These are phyloP conservation scores for Mycena rosella DNA, from an alignment of 768 basidiomycete genomes.

Conservation along the genomic window DNA sequence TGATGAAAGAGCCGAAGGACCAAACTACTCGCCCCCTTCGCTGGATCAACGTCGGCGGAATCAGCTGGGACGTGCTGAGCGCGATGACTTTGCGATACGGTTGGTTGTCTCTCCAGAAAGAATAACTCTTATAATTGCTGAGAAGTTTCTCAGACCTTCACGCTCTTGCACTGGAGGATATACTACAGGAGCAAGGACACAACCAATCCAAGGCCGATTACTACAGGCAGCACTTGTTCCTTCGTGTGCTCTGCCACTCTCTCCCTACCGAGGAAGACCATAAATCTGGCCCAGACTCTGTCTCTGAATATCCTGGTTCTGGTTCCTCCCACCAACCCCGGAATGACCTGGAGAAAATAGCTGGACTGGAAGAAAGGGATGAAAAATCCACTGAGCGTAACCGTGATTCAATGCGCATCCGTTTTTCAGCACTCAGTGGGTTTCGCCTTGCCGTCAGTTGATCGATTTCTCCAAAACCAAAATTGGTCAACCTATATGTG, in stretches of 20 bases:
- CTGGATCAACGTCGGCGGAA: conserved; percentile 34
- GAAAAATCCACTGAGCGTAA: no score
- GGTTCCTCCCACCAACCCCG: background rate
- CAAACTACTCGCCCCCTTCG: conserved; percentile 1
- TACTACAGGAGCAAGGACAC: conserved; percentile 50
- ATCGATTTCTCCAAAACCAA: background rate
- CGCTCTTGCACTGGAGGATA: conserved; percentile 63
- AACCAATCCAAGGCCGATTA: conserved; percentile 40
- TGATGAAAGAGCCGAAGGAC: conserved; percentile 12
- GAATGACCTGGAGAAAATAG: conserved; percentile 16
- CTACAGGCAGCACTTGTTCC: conserved; percentile 35
- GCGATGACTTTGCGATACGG: conserved; percentile 28
- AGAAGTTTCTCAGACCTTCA: conserved; percentile 54
- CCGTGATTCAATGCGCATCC: background rate
- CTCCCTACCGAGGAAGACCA: conserved; percentile 26
- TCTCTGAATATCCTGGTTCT: conserved; percentile 19
- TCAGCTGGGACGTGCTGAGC: conserved; percentile 31
- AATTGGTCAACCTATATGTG: background rate
- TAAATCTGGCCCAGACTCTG: background rate
- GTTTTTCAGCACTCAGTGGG: conserved; percentile 19
- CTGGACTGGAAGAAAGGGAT: background rate
- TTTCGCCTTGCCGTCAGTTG: conserved; percentile 25
- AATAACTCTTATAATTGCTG: background rate
- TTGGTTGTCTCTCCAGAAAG: background rate
- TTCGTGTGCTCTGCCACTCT: conserved; percentile 27